Evolutionary conservation across 306 rosid genomes (phyloP), one percentile per base, ranked within the genome.

Genomic region (Potentilla sterilis): DNA sequence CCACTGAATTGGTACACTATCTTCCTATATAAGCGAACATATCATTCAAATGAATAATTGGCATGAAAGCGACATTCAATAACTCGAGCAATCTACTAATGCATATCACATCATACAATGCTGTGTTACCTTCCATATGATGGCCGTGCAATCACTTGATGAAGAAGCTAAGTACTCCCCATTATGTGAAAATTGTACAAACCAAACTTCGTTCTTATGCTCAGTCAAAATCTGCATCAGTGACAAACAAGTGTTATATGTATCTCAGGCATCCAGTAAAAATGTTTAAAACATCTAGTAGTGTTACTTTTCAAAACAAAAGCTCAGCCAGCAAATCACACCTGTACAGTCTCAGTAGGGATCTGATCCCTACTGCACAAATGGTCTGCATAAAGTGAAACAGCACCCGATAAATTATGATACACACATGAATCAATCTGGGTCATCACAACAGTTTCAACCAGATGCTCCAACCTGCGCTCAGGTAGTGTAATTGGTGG

Each of bases 161-260:
- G 96, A 86, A 70, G 98, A 95, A 68, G 98, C 97, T 49, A 95
- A 85, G 85, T 87, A 84, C 70, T 88, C 89, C 74, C 97, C 98
- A 24, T 81, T 90, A 73, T 92, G 83, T 69, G 98, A 95, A 86
- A 95, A 95, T 76, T 95, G 96, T 64, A 92, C 96, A 87, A 86
- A 90, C 98, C 97, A 90, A 75, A 90, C 98, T 89, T 92, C 98
- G 79, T 95, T 84, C 82, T 78, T 84, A 79, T 95, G 98, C 65
- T 87, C 95, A 19, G 89, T 87, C 91, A 95, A 83, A 85, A 92
- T 88, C 98, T 95, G 96, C 88, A 81, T 42, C 4, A 66, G 77
- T 65, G 55, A 72, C 15, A 80, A 84, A 79, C 22, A 73, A 46
- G 51, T 78, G 75, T 51, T 44, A 73, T 15, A 38, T 61, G 58